Conservation (phyloP, 306 rosid genomes). For the Glycine tomentella region DNA sequence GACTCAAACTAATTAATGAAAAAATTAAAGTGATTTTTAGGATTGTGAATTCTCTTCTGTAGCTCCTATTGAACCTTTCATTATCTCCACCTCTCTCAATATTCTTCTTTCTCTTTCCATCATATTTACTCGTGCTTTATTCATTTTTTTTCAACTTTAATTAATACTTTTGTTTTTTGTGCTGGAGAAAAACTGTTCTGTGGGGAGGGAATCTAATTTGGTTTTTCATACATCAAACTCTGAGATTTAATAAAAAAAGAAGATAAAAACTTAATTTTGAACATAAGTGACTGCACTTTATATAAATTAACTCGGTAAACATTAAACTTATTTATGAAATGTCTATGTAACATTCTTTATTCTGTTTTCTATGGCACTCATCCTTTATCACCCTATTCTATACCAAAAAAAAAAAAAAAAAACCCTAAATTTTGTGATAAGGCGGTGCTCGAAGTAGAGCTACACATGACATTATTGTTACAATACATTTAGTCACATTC, state of each 20-base stretch:
- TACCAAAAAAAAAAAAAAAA: constrained; percentile 7
- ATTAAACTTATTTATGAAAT: not conserved
- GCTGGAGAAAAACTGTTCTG: not conserved
- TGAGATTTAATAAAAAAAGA: constrained; percentile 1
- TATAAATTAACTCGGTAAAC: not conserved
- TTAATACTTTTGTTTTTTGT: not conserved
- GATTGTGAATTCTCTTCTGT: not conserved
- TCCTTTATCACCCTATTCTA: constrained; percentile 9
- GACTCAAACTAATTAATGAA: not conserved
- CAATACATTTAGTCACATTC: constrained; percentile 24
- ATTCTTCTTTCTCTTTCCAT: not conserved
- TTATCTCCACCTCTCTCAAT: too few relatives aligned
- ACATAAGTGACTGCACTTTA: too few relatives aligned
- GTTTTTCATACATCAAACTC: too few relatives aligned
- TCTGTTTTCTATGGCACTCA: constrained; percentile 4
- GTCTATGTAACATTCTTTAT: not conserved
- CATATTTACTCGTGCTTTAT: not conserved
- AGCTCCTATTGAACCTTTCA: too few relatives aligned
- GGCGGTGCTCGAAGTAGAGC: not conserved
- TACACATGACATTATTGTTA: constrained; percentile 36
- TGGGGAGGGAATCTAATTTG: not conserved
- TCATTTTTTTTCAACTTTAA: not conserved
- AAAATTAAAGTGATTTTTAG: too few relatives aligned
- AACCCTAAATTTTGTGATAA: constrained; percentile 51
- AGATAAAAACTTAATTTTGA: too few relatives aligned